Conservation (phyloP, 331 rosid genomes). For the Quercus lobata region DNA sequence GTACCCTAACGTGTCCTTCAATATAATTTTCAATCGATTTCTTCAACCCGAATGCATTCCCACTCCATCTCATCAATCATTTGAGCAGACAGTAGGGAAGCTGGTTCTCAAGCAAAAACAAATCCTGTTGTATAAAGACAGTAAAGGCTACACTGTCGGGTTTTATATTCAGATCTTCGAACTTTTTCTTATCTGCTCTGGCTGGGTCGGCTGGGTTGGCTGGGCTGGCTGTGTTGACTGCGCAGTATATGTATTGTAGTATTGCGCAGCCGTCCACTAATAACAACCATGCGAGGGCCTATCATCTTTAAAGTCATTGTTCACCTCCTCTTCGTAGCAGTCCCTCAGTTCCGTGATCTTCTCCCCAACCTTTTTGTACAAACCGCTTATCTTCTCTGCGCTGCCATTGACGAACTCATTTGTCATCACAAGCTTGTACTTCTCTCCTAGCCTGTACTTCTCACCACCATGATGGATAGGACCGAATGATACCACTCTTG, state of each 20-base stretch:
- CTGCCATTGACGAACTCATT: background rate
- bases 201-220: no score
- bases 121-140: conserved; percentile 7
- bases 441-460: background rate
- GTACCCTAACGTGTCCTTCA: no score
- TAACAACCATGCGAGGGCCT: no score
- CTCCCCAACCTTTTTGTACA: background rate
- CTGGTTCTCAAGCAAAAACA: conserved; percentile 44
- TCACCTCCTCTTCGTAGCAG: no score
- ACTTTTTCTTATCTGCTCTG: no score
- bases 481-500: background rate
- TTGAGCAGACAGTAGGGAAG: conserved; percentile 21
- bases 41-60: rapidly evolving
- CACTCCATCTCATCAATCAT: background rate
- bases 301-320: no score
- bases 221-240: no score
- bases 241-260: conserved; percentile 9
- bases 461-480: background rate
- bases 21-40: background rate
- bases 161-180: conserved; percentile 16
- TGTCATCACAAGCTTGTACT: background rate
- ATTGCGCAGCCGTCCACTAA: conserved; percentile 16
- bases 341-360: background rate
- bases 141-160: conserved; percentile 9
- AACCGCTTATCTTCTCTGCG: no score